Evolutionary conservation across 2,329 filamentous ascomycete species (phyloP), one percentile per base, ranked within the genome.

Genomic region (Aspergillus carbonarius): DNA sequence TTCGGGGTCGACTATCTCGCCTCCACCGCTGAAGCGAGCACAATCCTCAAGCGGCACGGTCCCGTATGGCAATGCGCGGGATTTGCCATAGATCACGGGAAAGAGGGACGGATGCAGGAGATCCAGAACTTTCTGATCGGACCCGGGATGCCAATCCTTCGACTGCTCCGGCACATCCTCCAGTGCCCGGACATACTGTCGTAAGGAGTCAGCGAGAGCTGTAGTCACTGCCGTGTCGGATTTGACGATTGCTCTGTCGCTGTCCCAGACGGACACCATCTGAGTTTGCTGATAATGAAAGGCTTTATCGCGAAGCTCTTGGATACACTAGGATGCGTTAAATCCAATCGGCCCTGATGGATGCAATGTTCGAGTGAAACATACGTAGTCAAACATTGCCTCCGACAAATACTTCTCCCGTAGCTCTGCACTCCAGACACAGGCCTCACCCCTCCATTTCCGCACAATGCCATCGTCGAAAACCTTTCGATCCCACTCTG

Each of bases 131-230:
- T 81, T 81, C 0, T 75, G 70, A 34, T 84, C 74, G 0, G 82
- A 85, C 2, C 80, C 76, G 0, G 86, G 86, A 70, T 89, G 86
- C 79, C 84, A 90, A 69, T 89, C 86, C 64, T 84, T 83, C 37
- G 76, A 48, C 0, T 73, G 39, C 3, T 83, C 82, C 2, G 57
- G 40, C n/a, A 60, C 37, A 34, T 82, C 68, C 63, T 88, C 83
- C 1, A 91, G 73, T 0, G 70, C 70, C 1, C 71, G 68, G 23
- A 85, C 81, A 1, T 77, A 81, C 5, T 69, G 66, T 30, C 72
- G 76, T 1, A 89, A 76, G 0, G 72, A 69, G 0, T 79, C 20
- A 12, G 72, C 71, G 0, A 83, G 60, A 1, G 75, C 68, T 1
- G 68, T 53, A 0, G 78, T 62, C 3, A 86, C 73, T 1, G 77